These are phyloP conservation scores for Cochliopodium minus DNA, from an alignment of 208 protist genomes.

Conservation along the genomic window DNA sequence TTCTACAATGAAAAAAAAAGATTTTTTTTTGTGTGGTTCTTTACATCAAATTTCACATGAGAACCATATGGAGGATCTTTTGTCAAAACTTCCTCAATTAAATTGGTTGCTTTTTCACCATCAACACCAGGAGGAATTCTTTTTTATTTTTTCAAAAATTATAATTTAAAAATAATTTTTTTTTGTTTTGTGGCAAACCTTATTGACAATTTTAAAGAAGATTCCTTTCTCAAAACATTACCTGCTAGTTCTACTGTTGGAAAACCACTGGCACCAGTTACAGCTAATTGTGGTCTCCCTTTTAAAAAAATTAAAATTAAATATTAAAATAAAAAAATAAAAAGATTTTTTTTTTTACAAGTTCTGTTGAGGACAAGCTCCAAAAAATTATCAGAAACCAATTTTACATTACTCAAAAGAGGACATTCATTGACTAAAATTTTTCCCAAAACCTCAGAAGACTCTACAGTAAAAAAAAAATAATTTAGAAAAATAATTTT, in stretches of 20 bases:
- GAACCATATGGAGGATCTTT: slow-evolving; percentile 66
- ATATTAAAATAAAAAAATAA: too few species aligned
- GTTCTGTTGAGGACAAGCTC: slow-evolving; percentile 57
- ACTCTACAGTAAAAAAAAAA: too few species aligned
- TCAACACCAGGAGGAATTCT: slow-evolving; percentile 61
- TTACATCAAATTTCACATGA: slow-evolving; percentile 34
- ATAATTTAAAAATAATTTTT: too few species aligned
- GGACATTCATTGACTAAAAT: too few species aligned
- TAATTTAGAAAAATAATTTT: too few species aligned
- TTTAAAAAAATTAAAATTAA: too few species aligned
- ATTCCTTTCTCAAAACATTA: slow-evolving; percentile 70
- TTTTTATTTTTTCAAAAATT: too few species aligned
- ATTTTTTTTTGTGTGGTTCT: too few species aligned
- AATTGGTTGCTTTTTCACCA: slow-evolving; percentile 24
- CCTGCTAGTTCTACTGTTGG: slow-evolving; percentile 53
- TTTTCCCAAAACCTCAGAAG: slow-evolving; percentile 35
- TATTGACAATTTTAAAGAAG: slow-evolving; percentile 68
- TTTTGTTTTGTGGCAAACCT: too few species aligned
- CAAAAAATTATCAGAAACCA: slow-evolving; percentile 36
- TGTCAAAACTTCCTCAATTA: slow-evolving; percentile 50
- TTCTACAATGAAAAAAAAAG: too few species aligned
- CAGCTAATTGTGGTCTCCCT: slow-evolving; percentile 66
- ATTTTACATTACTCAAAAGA: slow-evolving; percentile 28
- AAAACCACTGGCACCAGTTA: slow-evolving; percentile 62
- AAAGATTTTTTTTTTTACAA: too few species aligned